Percentiles rank a stretch among this genome's conserved stretches.
phyloP scores from a whole-genome alignment of 805 yeast species.

The Sugiyamaella chiloensis region DNA sequence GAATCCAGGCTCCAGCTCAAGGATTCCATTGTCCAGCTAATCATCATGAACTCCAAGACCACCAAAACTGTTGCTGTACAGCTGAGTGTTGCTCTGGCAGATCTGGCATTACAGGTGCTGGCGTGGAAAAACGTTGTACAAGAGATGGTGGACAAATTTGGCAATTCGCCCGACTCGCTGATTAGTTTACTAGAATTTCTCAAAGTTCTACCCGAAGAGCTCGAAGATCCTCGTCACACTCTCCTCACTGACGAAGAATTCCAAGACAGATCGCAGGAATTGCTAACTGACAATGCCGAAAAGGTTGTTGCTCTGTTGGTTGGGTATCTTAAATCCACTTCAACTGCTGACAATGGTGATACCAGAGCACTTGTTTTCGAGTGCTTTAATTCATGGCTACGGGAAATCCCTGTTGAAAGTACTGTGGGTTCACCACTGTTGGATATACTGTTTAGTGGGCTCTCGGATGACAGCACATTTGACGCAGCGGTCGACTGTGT shows the following conservation, averaged over 20 bases:
- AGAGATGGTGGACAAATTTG: constrained; percentile 57
- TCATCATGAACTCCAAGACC: constrained; percentile 43
- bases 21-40: constrained; percentile 57
- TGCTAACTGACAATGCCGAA: constrained; percentile 65
- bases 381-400: constrained; percentile 87
- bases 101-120: constrained; percentile 72
- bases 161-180: constrained; percentile 36
- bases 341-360: constrained; percentile 33
- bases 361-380: constrained; percentile 52
- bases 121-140: constrained; percentile 68
- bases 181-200: constrained; percentile 69
- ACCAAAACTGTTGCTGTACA: constrained; percentile 72
- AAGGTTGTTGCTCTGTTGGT: constrained; percentile 63
- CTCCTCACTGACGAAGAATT: constrained; percentile 82
- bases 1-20: constrained; percentile 60
- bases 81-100: constrained; percentile 75
- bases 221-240: constrained; percentile 69
- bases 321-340: constrained; percentile 33
- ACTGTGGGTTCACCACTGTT: constrained; percentile 67
- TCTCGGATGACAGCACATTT: constrained; percentile 58
- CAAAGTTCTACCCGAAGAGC: constrained; percentile 87
- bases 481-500: constrained; percentile 86
- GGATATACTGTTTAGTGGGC: constrained; percentile 61
- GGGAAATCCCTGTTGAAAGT: constrained; percentile 72
- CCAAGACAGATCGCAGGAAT: constrained; percentile 54